Evolutionary conservation across 2,329 filamentous ascomycete genomes (phyloP), one percentile per base, ranked within the genome.

Genomic region (Camillea tinctor): DNA sequence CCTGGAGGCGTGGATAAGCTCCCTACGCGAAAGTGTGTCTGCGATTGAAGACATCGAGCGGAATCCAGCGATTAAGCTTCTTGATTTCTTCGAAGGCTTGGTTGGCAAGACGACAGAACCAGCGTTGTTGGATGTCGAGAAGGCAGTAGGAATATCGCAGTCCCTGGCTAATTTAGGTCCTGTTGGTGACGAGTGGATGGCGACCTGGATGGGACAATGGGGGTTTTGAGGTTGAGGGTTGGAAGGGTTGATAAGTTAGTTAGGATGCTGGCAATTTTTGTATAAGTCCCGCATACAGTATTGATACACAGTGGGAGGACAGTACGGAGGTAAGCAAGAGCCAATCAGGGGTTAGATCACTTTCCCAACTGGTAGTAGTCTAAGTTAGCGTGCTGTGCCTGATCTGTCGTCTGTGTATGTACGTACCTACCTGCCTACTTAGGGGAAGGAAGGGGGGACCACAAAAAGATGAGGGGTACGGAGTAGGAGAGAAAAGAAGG

Each of bases 151-250:
- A 3, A 24, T 21, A 7, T 62, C 62, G n/a, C 53, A 24, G 54
- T 51, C 62, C 20, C 36, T 62, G 22, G 54, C 53, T 17, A 19
- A 19, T 6, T n/a, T 64, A 17, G 58, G n/a, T 7, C 48, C 53
- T 7, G 50, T 64, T 54, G 15, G 52, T 4, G 54, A 59, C 1
- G 49, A 3, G 11, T 57, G 50, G 56, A 52, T 62, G 49, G 54
- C 57, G 53, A 60, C 59, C 26, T 64, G 60, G 60, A 57, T 62
- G 57, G 55, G 52, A 22, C 62, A 62, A 30, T 60, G 60, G 60
- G 52, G 24, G 17, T 62, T 64, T 48, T 64, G 22, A 50, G 11
- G 1, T 2, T n/a, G 36, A 30, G 6, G 26, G 26, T 30, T 6
- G n/a, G n/a, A n/a, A n/a, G n/a, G n/a, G n/a, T n/a, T n/a, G n/a